phyloP scores from a whole-genome alignment of 2,329 filamentous ascomycete species.

The Decorospora gaudefroyi region DNA sequence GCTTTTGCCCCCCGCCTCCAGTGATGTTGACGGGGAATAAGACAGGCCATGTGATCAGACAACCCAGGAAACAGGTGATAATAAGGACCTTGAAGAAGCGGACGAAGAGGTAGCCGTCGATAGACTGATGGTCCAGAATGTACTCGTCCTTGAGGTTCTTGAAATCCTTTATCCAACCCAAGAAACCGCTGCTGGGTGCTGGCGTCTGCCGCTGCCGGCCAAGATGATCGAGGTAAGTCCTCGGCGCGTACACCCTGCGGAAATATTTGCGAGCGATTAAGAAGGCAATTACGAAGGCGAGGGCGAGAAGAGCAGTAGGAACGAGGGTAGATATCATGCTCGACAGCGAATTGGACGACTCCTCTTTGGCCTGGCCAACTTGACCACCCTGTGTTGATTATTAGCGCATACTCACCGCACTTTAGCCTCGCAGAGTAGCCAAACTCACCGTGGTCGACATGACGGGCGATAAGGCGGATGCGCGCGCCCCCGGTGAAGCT shows the following conservation, averaged over 20 bases:
- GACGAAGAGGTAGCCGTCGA: slow-evolving; percentile 56
- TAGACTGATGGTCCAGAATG: slow-evolving; percentile 55
- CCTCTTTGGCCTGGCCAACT: slow-evolving; percentile 26
- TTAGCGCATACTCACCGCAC: slow-evolving; percentile 9
- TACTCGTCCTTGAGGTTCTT: slow-evolving; percentile 51
- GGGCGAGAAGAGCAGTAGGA: slow-evolving; percentile 36
- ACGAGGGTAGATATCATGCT: slow-evolving; percentile 43
- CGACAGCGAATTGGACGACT: slow-evolving; percentile 55
- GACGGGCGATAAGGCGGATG: slow-evolving; percentile 17
- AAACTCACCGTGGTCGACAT: slow-evolving; percentile 33
- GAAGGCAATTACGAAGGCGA: slow-evolving; percentile 46
- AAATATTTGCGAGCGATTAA: slow-evolving; percentile 51
- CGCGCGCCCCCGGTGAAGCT: slow-evolving; percentile 14
- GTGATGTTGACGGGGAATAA: slow-evolving; percentile 55
- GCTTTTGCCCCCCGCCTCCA: slow-evolving; percentile 43
- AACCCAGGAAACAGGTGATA: slow-evolving; percentile 50
- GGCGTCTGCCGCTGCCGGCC: slow-evolving; percentile 54
- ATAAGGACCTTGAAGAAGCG: slow-evolving; percentile 54
- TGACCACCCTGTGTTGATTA: slow-evolving; percentile 25
- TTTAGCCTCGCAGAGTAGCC: not conserved
- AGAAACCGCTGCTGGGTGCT: slow-evolving; percentile 49
- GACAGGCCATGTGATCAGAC: slow-evolving; percentile 53
- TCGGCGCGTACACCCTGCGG: slow-evolving; percentile 52
- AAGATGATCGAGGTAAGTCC: slow-evolving; percentile 54
- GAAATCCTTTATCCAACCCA: slow-evolving; percentile 60